Conservation (phyloP, 2,329 filamentous ascomycete species). For the Monosporascus sp. region DNA sequence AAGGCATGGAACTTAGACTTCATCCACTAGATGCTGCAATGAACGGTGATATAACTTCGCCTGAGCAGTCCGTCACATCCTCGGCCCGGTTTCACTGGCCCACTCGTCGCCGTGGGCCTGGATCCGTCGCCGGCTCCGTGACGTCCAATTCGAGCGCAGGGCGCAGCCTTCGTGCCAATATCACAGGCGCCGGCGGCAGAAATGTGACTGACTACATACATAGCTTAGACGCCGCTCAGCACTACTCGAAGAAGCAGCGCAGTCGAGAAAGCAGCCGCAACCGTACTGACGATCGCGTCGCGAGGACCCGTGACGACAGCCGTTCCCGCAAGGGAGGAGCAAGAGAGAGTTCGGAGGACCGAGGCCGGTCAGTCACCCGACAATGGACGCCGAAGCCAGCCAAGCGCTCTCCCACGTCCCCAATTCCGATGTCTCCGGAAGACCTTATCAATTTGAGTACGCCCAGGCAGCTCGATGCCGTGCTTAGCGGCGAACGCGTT, state of each 20-base stretch:
- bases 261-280: slow-evolving; percentile 51
- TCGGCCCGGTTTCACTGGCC: slow-evolving; percentile 52
- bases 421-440: slow-evolving; percentile 89
- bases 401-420: slow-evolving; percentile 86
- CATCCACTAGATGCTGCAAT: slow-evolving; percentile 49
- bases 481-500: slow-evolving; percentile 15
- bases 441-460: slow-evolving; percentile 63
- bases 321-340: slow-evolving; percentile 43
- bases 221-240: slow-evolving; percentile 72
- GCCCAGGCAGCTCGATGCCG: slow-evolving; percentile 28
- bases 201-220: slow-evolving; percentile 81
- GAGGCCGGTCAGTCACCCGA: slow-evolving; percentile 60
- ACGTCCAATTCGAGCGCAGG: slow-evolving; percentile 49
- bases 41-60: slow-evolving; percentile 48
- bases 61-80: slow-evolving; percentile 49
- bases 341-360: slow-evolving; percentile 62
- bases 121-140: slow-evolving; percentile 51
- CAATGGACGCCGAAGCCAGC: slow-evolving; percentile 62
- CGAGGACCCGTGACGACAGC: slow-evolving; percentile 39
- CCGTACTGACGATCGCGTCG: slow-evolving; percentile 33
- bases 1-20: slow-evolving; percentile 61
- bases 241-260: slow-evolving; percentile 50
- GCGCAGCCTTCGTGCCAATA: slow-evolving; percentile 45
- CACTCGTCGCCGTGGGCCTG: slow-evolving; percentile 45
- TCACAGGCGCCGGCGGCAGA: slow-evolving; percentile 44